phyloP scores from a whole-genome alignment of 176 grass and related monocot genomes.

The Musa acuminata region DNA sequence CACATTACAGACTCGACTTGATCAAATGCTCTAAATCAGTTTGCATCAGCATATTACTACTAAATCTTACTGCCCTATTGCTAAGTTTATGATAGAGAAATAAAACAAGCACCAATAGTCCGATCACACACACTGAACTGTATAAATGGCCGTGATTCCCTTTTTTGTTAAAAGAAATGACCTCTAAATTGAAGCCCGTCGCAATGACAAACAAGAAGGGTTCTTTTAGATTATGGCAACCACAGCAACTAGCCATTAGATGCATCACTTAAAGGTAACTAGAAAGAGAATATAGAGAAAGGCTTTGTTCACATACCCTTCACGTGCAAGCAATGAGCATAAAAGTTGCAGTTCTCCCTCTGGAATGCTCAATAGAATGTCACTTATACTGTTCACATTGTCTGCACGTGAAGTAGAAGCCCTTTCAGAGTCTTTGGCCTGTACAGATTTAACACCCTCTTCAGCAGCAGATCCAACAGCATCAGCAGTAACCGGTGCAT shows the following conservation, averaged over 20 bases:
- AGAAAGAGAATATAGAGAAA: neutral
- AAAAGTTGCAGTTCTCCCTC: slow-evolving; percentile 67
- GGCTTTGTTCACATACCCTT: slow-evolving; percentile 46
- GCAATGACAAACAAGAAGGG: no score
- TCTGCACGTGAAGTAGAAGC: slow-evolving; percentile 10
- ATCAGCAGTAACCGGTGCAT: slow-evolving; percentile 40
- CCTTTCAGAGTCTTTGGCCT: slow-evolving; percentile 32
- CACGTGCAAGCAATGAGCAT: slow-evolving; percentile 92
- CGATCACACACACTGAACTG: neutral
- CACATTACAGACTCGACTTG: no score
- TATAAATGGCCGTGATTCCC: no score
- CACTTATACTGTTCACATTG: slow-evolving; percentile 30
- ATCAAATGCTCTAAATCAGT: no score
- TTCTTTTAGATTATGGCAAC: neutral
- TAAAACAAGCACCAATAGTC: neutral
- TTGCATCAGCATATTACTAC: no score
- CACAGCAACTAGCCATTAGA: neutral
- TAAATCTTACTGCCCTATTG: no score
- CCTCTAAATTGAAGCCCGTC: no score
- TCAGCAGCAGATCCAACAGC: slow-evolving; percentile 43
- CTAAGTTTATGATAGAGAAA: no score
- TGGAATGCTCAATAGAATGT: slow-evolving; percentile 63
- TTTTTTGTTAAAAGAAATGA: no score
- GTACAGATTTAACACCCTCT: slow-evolving; percentile 20
- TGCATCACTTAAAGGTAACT: neutral